Conservation (phyloP, 1,284 basidiomycete genomes). For the Paramarasmius palmivorus region DNA sequence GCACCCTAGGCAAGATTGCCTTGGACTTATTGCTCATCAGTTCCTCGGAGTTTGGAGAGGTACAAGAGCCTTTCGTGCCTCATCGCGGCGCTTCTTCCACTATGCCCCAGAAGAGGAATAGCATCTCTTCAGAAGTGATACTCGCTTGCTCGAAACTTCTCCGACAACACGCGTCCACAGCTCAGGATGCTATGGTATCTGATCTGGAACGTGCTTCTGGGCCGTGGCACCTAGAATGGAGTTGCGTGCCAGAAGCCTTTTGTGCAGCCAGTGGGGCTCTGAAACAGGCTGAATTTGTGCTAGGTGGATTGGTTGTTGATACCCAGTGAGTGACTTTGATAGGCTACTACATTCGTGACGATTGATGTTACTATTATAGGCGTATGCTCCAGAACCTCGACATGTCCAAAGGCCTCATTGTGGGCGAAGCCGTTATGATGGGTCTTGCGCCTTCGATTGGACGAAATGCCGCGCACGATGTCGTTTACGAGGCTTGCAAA, state of each 20-base stretch:
- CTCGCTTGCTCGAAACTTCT: conserved; percentile 4
- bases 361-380: too few species aligned
- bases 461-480: conserved; percentile 1
- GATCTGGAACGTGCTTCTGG: conserved; percentile 4
- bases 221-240: conserved; percentile 2
- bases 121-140: conserved; percentile 4
- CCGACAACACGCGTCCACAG: conserved; percentile 1
- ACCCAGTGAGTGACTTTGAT: background rate
- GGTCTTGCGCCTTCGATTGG: background rate
- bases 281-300: conserved; percentile 1
- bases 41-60: conserved; percentile 2
- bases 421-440: conserved; percentile 4
- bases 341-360: too few species aligned
- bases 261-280: conserved; percentile 1
- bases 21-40: background rate
- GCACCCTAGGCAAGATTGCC: conserved; percentile 1
- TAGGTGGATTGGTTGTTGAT: conserved; percentile 1
- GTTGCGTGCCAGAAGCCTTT: conserved; percentile 1
- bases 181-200: conserved; percentile 1
- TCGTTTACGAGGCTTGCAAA: conserved; percentile 1
- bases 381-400: conserved; percentile 3
- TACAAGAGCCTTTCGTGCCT: conserved; percentile 3
- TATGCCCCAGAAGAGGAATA: conserved; percentile 2
- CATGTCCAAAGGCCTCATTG: conserved; percentile 2
- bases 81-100: conserved; percentile 1